Evolutionary conservation across 371 early-diverging fungal species (phyloP).

Genomic region (Gilbertella persicaria): DNA sequence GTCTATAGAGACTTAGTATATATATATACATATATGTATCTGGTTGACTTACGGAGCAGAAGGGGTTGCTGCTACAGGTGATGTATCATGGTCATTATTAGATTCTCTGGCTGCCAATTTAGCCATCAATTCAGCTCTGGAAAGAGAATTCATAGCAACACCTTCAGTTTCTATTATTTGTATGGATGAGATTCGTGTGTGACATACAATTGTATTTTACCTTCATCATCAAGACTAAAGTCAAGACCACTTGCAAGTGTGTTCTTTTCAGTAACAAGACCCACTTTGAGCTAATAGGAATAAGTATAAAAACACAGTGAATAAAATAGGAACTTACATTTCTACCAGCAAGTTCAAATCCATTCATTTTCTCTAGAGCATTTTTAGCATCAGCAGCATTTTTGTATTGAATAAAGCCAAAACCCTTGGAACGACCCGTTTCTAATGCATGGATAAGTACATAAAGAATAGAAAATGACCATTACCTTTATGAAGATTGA

Average conservation of each 20-base stretch:
- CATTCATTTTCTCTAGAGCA: conserved; percentile 88
- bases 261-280: conserved; percentile 74
- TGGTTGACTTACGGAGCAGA: conserved; percentile 23
- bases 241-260: conserved; percentile 20
- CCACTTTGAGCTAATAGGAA: conserved; percentile 71
- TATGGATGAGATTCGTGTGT: too few relatives aligned
- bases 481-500: conserved; percentile 71
- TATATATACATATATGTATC: background rate
- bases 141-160: conserved; percentile 70
- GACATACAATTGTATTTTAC: conserved; percentile 19
- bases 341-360: conserved; percentile 67
- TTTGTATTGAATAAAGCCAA: conserved; percentile 84
- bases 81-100: conserved; percentile 4
- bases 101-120: conserved; percentile 69
- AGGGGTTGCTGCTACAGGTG: conserved; percentile 5
- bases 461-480: background rate
- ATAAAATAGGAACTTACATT: conserved; percentile 9
- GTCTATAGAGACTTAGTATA: conserved; percentile 16
- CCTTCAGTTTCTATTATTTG: conserved; percentile 67
- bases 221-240: conserved; percentile 60
- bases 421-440: conserved; percentile 85
- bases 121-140: conserved; percentile 85
- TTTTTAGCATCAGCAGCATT: conserved; percentile 76
- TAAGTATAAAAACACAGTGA: conserved; percentile 4
- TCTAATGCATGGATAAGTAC: conserved; percentile 55